Percentiles rank a stretch among this genome's conserved stretches.
Evolutionary conservation across 495 filamentous ascomycete genomes (phyloP).

Genomic region (Xylaria sp.): DNA sequence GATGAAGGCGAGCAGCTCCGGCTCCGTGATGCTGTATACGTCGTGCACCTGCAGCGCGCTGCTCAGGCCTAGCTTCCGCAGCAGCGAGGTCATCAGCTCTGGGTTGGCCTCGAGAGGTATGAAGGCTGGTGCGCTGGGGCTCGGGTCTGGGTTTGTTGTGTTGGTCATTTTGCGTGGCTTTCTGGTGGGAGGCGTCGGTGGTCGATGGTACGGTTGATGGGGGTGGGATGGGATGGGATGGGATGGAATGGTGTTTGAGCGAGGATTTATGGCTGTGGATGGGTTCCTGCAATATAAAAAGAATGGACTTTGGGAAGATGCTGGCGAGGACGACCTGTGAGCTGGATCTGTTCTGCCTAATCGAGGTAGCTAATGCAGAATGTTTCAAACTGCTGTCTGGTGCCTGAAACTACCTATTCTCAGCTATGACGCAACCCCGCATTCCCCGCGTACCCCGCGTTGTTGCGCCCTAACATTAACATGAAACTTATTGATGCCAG

Average conservation of each 20-base stretch:
- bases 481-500: neutral
- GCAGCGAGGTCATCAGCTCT: slow-evolving; percentile 77
- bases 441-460: neutral
- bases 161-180: slow-evolving; percentile 40
- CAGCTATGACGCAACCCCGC: slow-evolving; percentile 20
- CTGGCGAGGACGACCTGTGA: neutral
- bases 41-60: slow-evolving; percentile 74
- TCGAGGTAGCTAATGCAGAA: neutral
- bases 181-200: too few species aligned
- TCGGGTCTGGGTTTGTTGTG: slow-evolving; percentile 43
- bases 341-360: too few species aligned
- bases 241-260: neutral
- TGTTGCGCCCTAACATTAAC: neutral
- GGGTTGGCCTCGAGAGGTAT: slow-evolving; percentile 70
- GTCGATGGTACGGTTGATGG: too few species aligned
- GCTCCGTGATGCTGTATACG: slow-evolving; percentile 82
- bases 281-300: neutral
- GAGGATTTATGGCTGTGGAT: neutral
- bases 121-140: slow-evolving; percentile 49
- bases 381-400: neutral
- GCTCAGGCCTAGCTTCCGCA: slow-evolving; percentile 77
- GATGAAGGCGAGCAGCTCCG: slow-evolving; percentile 78
- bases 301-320: neutral
- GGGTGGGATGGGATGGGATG: neutral
- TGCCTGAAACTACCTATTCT: neutral